These are phyloP conservation scores for Tephrocybe sp. DNA, from an alignment of 768 basidiomycete species.

Conservation along the genomic window DNA sequence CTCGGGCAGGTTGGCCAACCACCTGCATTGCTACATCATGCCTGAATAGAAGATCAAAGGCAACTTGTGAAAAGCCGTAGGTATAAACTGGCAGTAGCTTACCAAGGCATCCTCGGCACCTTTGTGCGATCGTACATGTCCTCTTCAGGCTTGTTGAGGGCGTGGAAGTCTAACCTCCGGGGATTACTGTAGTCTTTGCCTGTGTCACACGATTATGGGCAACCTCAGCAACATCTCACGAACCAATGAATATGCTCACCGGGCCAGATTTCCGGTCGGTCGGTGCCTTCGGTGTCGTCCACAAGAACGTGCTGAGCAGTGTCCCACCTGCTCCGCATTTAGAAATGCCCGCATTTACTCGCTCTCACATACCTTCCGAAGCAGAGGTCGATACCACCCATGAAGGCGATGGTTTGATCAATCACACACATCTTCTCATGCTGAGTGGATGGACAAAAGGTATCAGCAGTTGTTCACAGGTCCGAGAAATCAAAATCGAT, in stretches of 20 bases:
- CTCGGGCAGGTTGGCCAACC: constrained; percentile 93
- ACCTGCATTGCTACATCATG: constrained; percentile 97
- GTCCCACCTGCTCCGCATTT: constrained; percentile 70
- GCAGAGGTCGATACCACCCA: constrained; percentile 95
- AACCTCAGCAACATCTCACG: background rate
- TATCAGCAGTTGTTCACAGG: background rate
- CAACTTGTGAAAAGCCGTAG: background rate
- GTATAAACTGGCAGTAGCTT: background rate
- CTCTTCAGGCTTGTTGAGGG: constrained; percentile 85
- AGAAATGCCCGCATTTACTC: background rate
- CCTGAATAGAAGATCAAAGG: constrained; percentile 42
- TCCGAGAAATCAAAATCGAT: constrained; percentile 24
- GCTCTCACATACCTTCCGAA: constrained; percentile 65
- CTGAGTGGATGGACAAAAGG: constrained; percentile 34
- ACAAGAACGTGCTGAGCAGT: constrained; percentile 90
- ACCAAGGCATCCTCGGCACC: constrained; percentile 97
- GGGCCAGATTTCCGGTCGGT: constrained; percentile 80
- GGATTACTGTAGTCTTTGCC: constrained; percentile 97
- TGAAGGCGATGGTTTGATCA: constrained; percentile 96
- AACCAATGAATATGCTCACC: constrained; percentile 44
- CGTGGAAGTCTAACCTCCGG: constrained; percentile 82
- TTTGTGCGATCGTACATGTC: constrained; percentile 94
- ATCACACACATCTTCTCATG: constrained; percentile 99
- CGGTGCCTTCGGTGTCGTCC: constrained; percentile 74
- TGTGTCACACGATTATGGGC: constrained; percentile 23